Evolutionary conservation across 495 filamentous ascomycete genomes (phyloP).

Genomic region (Ramalina intermedia): DNA sequence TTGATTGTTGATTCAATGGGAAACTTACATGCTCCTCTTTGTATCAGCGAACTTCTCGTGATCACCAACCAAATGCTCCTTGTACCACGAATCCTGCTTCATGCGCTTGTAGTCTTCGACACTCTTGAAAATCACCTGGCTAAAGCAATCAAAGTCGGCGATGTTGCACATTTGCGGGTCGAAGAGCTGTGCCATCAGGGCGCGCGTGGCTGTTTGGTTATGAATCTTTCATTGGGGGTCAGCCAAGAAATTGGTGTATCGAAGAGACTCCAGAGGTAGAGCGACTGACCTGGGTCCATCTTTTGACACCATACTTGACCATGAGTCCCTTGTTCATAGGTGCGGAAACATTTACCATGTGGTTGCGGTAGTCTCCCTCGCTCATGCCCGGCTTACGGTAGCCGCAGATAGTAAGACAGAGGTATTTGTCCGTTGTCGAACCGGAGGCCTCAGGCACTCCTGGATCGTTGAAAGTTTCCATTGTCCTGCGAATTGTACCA

Average conservation of each 20-base stretch:
- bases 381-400: constrained; percentile 35
- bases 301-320: constrained; percentile 26
- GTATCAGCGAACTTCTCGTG: constrained; percentile 36
- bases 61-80: constrained; percentile 25
- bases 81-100: constrained; percentile 25
- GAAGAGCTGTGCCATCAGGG: constrained; percentile 23
- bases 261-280: no score
- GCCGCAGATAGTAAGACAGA: constrained; percentile 34
- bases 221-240: constrained; percentile 18
- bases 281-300: constrained; percentile 19
- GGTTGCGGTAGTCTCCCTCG: constrained; percentile 31
- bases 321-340: constrained; percentile 24
- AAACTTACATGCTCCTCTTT: constrained; percentile 21
- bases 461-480: no score
- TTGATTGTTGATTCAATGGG: background rate
- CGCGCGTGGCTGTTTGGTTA: constrained; percentile 20
- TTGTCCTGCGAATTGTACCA: no score
- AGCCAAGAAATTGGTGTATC: no score
- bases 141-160: constrained; percentile 31
- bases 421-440: constrained; percentile 5
- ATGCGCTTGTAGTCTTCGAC: constrained; percentile 25
- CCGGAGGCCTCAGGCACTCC: background rate
- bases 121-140: constrained; percentile 24
- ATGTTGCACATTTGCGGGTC: constrained; percentile 24
- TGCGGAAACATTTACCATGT: constrained; percentile 32